Conservation (phyloP, 192 early-diverging fungal species). For the Radiomyces spectabilis region DNA sequence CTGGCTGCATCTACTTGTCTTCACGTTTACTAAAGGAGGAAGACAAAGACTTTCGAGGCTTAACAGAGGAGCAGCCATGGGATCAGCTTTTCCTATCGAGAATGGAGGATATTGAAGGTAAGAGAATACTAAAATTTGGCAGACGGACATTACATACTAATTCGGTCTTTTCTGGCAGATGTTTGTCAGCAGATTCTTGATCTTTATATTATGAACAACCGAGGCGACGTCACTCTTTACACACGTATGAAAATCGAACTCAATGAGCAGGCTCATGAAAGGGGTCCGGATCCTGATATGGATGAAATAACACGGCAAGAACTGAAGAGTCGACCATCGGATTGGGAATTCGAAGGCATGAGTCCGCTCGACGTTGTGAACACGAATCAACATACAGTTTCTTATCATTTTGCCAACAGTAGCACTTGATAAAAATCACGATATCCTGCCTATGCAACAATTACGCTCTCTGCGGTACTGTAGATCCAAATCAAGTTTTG, state of each 20-base stretch:
- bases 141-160: not conserved
- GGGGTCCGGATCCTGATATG: conserved; percentile 8
- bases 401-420: conserved; percentile 17
- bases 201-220: conserved; percentile 31
- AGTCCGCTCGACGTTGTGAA: conserved; percentile 19
- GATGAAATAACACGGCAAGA: conserved; percentile 13
- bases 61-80: conserved; percentile 35
- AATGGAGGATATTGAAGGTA: conserved; percentile 55
- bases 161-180: conserved; percentile 17
- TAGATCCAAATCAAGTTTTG: not conserved
- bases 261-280: conserved; percentile 32
- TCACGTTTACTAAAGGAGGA: conserved; percentile 28
- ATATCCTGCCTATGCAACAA: too few species aligned
- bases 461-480: too few species aligned
- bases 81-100: conserved; percentile 35
- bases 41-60: conserved; percentile 21
- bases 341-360: conserved; percentile 7
- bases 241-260: conserved; percentile 40
- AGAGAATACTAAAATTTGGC: not conserved
- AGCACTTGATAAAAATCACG: not conserved
- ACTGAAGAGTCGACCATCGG: not conserved
- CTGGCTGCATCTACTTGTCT: conserved; percentile 54
- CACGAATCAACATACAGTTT: conserved; percentile 25
- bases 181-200: conserved; percentile 46
- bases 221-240: conserved; percentile 26